A percentile compares a stretch with the other conserved stretches of the same genome.
These are phyloP conservation scores for Leccinum fallax DNA, from an alignment of 1,284 basidiomycete genomes.

Conservation along the genomic window DNA sequence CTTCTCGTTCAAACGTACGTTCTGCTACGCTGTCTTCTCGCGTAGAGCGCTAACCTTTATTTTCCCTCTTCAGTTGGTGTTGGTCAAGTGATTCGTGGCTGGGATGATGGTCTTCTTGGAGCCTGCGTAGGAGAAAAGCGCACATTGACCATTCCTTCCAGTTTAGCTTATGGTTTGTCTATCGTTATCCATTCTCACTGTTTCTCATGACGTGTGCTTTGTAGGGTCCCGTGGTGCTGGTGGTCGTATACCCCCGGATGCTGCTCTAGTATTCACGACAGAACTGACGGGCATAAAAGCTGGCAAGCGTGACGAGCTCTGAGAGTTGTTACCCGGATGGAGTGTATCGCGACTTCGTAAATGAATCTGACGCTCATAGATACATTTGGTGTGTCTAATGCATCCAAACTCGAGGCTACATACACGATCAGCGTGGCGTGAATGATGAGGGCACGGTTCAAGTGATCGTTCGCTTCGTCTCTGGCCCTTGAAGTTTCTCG, in stretches of 20 bases:
- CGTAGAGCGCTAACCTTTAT: constrained; percentile 2
- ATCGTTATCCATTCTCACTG: background rate
- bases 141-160: constrained; percentile 82
- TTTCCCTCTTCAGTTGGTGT: constrained; percentile 57
- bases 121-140: constrained; percentile 94
- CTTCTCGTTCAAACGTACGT: constrained; percentile 68
- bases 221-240: constrained; percentile 78
- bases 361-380: background rate
- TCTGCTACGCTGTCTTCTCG: background rate
- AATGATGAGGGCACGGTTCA: background rate
- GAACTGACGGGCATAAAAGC: constrained; percentile 66
- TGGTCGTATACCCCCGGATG: constrained; percentile 77
- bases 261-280: constrained; percentile 88
- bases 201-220: constrained; percentile 7
- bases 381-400: background rate
- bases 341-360: background rate
- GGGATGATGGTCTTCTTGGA: constrained; percentile 77
- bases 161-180: constrained; percentile 78
- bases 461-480: constrained; percentile 20
- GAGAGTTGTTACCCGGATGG: background rate
- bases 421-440: background rate
- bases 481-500: constrained; percentile 63
- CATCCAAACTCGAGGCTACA: background rate
- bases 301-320: constrained; percentile 43
- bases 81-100: constrained; percentile 82